These are phyloP conservation scores for Monosporascus sp. DNA, from an alignment of 2,329 filamentous ascomycete genomes.

Conservation along the genomic window DNA sequence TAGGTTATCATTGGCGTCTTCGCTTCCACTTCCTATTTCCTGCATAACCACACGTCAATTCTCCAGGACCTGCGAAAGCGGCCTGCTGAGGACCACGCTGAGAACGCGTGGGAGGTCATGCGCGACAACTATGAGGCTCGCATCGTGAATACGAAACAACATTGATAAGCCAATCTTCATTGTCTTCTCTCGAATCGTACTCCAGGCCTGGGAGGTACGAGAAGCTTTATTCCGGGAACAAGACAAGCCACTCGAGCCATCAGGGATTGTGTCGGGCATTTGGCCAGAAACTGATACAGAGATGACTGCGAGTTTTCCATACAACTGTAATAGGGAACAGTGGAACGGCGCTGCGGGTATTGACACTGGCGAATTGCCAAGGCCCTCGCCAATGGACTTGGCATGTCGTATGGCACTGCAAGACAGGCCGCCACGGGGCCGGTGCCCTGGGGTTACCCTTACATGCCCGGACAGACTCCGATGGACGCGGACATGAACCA, in stretches of 20 bases:
- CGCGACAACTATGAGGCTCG: conserved; percentile 38
- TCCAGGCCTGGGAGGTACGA: conserved; percentile 2
- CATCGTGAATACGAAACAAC: not conserved
- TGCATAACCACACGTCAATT: conserved; percentile 35
- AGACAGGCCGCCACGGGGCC: not conserved
- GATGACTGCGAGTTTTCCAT: not conserved
- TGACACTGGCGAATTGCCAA: not conserved
- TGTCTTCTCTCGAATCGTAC: not conserved
- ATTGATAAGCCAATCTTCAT: not conserved
- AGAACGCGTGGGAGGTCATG: conserved; percentile 38
- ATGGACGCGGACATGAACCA: not conserved
- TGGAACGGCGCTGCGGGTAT: not conserved
- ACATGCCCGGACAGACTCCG: not conserved
- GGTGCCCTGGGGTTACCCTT: not conserved
- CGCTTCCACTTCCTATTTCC: conserved; percentile 34
- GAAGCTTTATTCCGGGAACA: not conserved
- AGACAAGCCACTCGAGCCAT: not conserved
- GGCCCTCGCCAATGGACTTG: not conserved
- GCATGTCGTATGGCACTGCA: not conserved
- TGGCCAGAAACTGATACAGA: not conserved
- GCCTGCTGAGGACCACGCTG: conserved; percentile 20
- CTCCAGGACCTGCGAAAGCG: conserved; percentile 26
- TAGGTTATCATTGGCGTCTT: conserved; percentile 32
- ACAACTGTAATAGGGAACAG: not conserved
- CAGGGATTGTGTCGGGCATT: not conserved